A percentile compares a stretch with the other conserved stretches of the same genome.
These are phyloP conservation scores for Entomortierella parvispora DNA, from an alignment of 192 early-diverging fungal species.

Conservation along the genomic window DNA sequence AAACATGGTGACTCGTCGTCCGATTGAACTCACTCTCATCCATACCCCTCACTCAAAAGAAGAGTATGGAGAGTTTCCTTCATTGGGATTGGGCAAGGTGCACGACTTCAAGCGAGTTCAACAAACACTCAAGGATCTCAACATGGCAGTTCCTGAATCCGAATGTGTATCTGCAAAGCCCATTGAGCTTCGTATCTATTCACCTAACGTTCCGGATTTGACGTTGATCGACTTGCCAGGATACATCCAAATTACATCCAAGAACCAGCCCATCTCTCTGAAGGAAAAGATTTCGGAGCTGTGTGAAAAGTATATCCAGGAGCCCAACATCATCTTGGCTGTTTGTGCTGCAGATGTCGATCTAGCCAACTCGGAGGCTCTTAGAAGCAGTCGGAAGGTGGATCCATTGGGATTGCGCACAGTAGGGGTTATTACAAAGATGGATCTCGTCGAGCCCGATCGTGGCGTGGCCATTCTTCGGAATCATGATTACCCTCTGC, in stretches of 20 bases:
- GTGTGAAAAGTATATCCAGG: constrained; percentile 83
- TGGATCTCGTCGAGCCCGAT: constrained; percentile 88
- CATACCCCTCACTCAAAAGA: constrained; percentile 80
- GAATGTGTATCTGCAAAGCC: constrained; percentile 91
- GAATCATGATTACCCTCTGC: constrained; percentile 93
- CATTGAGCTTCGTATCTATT: constrained; percentile 87
- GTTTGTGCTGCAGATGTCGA: constrained; percentile 89
- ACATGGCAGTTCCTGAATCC: constrained; percentile 91
- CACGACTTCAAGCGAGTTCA: constrained; percentile 91
- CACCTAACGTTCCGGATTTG: constrained; percentile 84
- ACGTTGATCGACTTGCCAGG: constrained; percentile 88
- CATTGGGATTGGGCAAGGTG: constrained; percentile 88
- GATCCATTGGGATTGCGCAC: constrained; percentile 85
- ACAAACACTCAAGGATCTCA: constrained; percentile 93
- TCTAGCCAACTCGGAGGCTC: constrained; percentile 86
- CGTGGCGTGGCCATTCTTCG: constrained; percentile 81
- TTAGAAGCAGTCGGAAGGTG: constrained; percentile 78
- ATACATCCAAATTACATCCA: constrained; percentile 87
- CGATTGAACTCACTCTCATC: constrained; percentile 86
- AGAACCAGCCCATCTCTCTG: constrained; percentile 81
- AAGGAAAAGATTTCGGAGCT: constrained; percentile 84
- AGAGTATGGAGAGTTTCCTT: constrained; percentile 88
- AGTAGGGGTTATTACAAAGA: constrained; percentile 88
- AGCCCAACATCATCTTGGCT: constrained; percentile 87
- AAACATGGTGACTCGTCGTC: constrained; percentile 88